These are phyloP conservation scores for Piloderma croceum DNA, from an alignment of 768 basidiomycete genomes.

Conservation along the genomic window DNA sequence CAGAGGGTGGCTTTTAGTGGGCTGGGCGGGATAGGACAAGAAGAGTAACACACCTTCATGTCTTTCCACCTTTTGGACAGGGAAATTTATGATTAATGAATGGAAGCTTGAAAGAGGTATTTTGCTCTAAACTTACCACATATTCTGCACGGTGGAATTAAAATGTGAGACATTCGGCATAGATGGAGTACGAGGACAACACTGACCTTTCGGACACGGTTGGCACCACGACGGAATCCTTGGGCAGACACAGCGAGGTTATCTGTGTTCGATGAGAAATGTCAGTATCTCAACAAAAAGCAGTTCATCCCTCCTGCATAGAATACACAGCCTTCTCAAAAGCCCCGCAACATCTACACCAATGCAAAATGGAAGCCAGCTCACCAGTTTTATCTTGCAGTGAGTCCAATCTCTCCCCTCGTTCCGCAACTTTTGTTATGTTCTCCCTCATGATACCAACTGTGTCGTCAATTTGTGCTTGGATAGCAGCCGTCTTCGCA, in stretches of 20 bases:
- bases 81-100: constrained; percentile 7
- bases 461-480: constrained; percentile 95
- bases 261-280: too few species aligned
- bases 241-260: constrained; percentile 98
- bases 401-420: constrained; percentile 90
- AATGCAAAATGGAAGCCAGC: constrained; percentile 23
- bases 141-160: constrained; percentile 49
- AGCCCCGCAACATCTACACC: background rate
- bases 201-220: constrained; percentile 93
- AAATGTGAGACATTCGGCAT: constrained; percentile 1
- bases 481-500: constrained; percentile 89
- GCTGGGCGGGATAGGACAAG: constrained; percentile 6
- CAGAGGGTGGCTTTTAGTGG: constrained; percentile 8
- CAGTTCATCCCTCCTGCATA: background rate
- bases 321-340: background rate
- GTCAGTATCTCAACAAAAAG: background rate
- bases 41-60: constrained; percentile 66
- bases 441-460: constrained; percentile 98
- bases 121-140: constrained; percentile 65
- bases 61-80: constrained; percentile 81
- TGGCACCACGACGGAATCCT: constrained; percentile 95
- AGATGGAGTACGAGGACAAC: constrained; percentile 20
- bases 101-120: too few species aligned
- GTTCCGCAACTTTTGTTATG: constrained; percentile 91
- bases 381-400: constrained; percentile 97